Conservation (phyloP, 345 rosid species). For the Salix arbutifolia region DNA sequence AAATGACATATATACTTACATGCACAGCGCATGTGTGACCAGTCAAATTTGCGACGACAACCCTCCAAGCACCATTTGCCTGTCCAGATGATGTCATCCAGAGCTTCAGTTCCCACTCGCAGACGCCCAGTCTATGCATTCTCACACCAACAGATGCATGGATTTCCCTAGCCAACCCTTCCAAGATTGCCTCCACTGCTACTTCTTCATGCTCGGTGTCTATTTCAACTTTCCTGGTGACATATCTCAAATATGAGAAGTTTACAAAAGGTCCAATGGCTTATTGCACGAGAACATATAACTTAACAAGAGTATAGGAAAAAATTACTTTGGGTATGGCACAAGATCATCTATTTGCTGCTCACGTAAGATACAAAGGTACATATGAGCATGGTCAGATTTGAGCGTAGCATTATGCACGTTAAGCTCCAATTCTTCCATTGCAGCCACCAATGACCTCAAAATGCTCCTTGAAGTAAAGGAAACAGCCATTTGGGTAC, state of each 20-base stretch:
- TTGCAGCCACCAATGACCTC: constrained; percentile 82
- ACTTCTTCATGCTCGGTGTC: constrained; percentile 65
- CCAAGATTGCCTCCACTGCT: constrained; percentile 63
- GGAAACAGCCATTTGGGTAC: constrained; percentile 45
- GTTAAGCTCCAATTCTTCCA: constrained; percentile 98
- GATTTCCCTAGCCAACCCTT: constrained; percentile 70
- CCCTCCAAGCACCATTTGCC: constrained; percentile 97
- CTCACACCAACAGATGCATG: constrained; percentile 77
- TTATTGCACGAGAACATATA: constrained; percentile 9
- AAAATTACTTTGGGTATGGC: constrained; percentile 70
- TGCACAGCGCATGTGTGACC: constrained; percentile 90
- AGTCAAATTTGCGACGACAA: constrained; percentile 77
- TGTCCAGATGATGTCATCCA: constrained; percentile 80
- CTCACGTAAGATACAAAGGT: constrained; percentile 81
- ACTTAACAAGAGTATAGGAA: constrained; percentile 4
- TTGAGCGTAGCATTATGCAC: constrained; percentile 73
- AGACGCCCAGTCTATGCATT: constrained; percentile 88
- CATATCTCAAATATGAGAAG: constrained; percentile 25
- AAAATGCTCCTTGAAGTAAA: constrained; percentile 78
- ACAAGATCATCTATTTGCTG: constrained; percentile 87
- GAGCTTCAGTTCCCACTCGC: constrained; percentile 98
- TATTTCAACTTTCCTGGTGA: constrained; percentile 74
- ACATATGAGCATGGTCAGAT: constrained; percentile 93
- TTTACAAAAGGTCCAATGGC: not conserved
- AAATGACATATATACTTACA: constrained; percentile 47